phyloP scores from a whole-genome alignment of 345 rosid genomes.

The Lenwebbia sp. region DNA sequence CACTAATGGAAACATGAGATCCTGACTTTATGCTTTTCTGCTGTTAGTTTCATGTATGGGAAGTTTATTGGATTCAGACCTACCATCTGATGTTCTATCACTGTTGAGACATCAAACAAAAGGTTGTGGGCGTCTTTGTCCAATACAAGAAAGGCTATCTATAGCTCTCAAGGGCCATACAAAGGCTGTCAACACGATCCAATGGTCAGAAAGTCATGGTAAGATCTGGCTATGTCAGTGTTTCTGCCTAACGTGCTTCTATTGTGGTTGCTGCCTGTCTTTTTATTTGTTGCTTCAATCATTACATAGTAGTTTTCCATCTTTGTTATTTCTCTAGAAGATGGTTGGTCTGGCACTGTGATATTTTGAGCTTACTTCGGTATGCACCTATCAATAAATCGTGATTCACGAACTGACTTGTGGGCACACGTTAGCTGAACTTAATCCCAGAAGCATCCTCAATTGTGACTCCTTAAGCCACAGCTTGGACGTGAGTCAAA shows the following conservation, averaged over 20 bases:
- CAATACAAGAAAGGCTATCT: slow-evolving; percentile 35
- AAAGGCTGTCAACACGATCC: slow-evolving; percentile 61
- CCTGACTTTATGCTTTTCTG: background rate
- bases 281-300: background rate
- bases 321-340: no score
- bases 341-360: no score
- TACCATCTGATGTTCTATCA: slow-evolving; percentile 28
- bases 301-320: no score
- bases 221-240: slow-evolving; percentile 7
- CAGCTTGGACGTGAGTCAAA: no score
- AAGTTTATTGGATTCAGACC: slow-evolving; percentile 38
- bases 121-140: slow-evolving; percentile 11
- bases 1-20: background rate
- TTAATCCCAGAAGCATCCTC: no score
- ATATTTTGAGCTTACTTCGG: no score
- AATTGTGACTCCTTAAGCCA: no score
- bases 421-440: no score
- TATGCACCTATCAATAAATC: no score
- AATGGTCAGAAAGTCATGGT: slow-evolving; percentile 71
- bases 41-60: slow-evolving; percentile 37
- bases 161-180: slow-evolving; percentile 39
- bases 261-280: background rate
- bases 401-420: no score
- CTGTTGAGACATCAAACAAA: slow-evolving; percentile 23
- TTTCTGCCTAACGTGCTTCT: background rate